phyloP scores from a whole-genome alignment of 768 basidiomycete species.

The Porphyrellus cyaneotinctus region DNA sequence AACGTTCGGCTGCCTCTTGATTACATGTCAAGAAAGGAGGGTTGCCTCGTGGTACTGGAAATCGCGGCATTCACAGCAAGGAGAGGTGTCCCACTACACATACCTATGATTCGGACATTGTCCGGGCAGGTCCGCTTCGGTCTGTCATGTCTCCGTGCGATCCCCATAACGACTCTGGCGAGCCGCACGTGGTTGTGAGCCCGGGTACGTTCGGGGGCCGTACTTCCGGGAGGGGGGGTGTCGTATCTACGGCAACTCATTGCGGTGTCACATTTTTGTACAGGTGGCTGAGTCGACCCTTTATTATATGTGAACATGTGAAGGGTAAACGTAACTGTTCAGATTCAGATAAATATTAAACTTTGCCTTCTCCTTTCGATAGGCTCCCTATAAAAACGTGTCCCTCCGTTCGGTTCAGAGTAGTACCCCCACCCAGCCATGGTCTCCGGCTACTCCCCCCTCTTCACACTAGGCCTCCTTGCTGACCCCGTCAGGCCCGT shows the following conservation, averaged over 20 bases:
- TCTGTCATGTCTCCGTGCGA: background rate
- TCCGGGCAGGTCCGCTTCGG: too few relatives aligned
- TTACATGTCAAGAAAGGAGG: constrained; percentile 13
- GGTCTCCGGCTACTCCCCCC: constrained; percentile 45
- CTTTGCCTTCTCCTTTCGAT: constrained; percentile 10
- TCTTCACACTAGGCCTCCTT: constrained; percentile 62
- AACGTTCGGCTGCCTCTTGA: constrained; percentile 2
- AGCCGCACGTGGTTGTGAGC: background rate
- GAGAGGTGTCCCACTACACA: background rate
- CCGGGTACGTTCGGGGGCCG: background rate
- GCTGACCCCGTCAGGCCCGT: constrained; percentile 24
- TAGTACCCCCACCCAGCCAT: constrained; percentile 4
- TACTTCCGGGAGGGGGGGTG: too few relatives aligned
- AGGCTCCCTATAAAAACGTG: constrained; percentile 13
- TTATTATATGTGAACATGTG: constrained; percentile 12
- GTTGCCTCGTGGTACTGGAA: constrained; percentile 13
- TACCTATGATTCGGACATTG: too few relatives aligned
- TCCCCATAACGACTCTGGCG: constrained; percentile 8
- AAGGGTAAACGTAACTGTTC: constrained; percentile 2
- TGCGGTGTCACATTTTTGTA: constrained; percentile 9
- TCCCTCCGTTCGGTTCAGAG: too few relatives aligned
- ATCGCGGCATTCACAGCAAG: constrained; percentile 6
- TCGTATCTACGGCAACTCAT: constrained; percentile 17
- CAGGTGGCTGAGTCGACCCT: constrained; percentile 15
- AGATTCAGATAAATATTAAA: constrained; percentile 16